Evolutionary conservation across 345 rosid genomes (phyloP).

Genomic region (Geranium rotundifolium): DNA sequence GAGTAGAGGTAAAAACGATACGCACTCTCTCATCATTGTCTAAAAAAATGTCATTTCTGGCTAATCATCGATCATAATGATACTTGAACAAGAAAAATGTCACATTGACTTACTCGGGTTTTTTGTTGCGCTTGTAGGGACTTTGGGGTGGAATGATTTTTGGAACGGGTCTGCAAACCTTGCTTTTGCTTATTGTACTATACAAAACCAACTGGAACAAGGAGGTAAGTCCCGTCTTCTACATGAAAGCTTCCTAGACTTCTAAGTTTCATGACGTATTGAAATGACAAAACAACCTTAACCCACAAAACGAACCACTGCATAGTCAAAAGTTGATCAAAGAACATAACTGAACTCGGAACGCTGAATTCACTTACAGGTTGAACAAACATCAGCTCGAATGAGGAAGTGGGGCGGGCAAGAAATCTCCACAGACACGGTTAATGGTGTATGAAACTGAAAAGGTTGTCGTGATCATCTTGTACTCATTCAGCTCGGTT

Average conservation of each 20-base stretch:
- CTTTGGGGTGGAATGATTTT: slow-evolving; percentile 78
- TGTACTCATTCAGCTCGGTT: no score
- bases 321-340: not conserved
- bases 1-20: slow-evolving; percentile 37
- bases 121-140: slow-evolving; percentile 27
- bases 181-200: slow-evolving; percentile 39
- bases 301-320: not conserved
- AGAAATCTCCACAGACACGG: slow-evolving; percentile 8
- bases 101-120: not conserved
- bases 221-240: slow-evolving; percentile 35
- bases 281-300: not conserved
- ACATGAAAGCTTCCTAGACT: not conserved
- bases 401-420: slow-evolving; percentile 62
- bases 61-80: not conserved
- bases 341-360: not conserved
- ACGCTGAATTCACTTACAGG: slow-evolving; percentile 23
- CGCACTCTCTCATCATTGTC: not conserved
- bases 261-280: not conserved
- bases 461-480: no score
- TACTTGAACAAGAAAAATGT: no score
- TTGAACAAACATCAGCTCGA: slow-evolving; percentile 52
- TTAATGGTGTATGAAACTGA: not conserved
- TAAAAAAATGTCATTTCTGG: no score
- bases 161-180: slow-evolving; percentile 62
- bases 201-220: slow-evolving; percentile 69